Evolutionary conservation across 2,329 filamentous ascomycete species (phyloP), one percentile per base, ranked within the genome.

Genomic region (Calonectria honghensis): DNA sequence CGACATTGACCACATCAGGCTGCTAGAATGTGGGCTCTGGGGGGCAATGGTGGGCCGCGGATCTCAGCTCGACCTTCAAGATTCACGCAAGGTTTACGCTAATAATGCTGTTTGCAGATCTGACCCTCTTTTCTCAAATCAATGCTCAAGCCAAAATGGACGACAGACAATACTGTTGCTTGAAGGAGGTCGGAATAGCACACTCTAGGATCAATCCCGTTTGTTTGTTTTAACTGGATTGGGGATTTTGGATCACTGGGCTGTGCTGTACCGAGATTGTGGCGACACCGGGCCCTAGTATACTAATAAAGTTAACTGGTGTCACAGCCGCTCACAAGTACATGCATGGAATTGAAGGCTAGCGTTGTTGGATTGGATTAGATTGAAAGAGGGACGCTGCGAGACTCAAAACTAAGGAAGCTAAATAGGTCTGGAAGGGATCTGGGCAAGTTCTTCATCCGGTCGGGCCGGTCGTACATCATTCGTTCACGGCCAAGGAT

Each of bases 401-500:
- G 18, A 29, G 57, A 61, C 24, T 27, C 11, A 24, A 61, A 35
- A 41, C 37, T 27, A 61, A 29, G 16, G 24, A 27, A 41, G 37
- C 57, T 41, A 39, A 61, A 41, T 13, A 24, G 14, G n/a, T 27
- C 24, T 41, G 57, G 57, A 61, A 18, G 16, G n/a, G 7, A 41
- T 29, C 6, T 29, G 57, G 57, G n/a, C 14, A 14, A 14, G 16
- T 39, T 13, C n/a, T 20, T 16, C 27, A 37, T 10, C n/a, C 13
- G n/a, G 14, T 37, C 57, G 57, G n/a, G 24, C 57, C 14, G 57
- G 20, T 39, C 24, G 16, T 6, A 16, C 6, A 45, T 65, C 29
- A 65, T 24, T 67, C 39, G 11, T 16, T 41, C 51, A 73, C 32
- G 11, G 48, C 70, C 59, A 75, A 59, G 16, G 77, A 79, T 16